A percentile compares a stretch with the other conserved stretches of the same genome.
Evolutionary conservation across 257 asterid species (phyloP).

Genomic region (Solanum gandarillasii): DNA sequence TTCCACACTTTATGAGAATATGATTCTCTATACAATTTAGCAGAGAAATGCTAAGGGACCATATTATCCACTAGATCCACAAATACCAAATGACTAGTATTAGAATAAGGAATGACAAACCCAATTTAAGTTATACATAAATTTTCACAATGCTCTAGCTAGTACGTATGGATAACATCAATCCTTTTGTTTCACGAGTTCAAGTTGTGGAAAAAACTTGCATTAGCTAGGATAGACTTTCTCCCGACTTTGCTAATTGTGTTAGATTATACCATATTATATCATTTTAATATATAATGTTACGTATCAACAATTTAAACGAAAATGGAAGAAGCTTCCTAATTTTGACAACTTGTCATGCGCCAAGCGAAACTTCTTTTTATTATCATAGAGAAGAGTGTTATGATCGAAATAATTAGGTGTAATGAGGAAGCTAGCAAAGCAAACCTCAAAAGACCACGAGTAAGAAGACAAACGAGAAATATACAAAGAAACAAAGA

Average conservation of each 20-base stretch:
- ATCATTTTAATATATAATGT: too few relatives aligned
- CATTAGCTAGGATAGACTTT: neutral
- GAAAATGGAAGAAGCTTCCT: neutral
- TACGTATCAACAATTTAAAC: neutral
- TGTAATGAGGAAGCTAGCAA: too few relatives aligned
- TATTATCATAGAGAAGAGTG: neutral
- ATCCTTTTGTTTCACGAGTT: neutral
- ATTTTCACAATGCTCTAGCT: neutral
- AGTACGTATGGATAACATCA: neutral
- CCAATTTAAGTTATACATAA: neutral
- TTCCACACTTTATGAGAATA: neutral
- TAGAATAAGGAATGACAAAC: neutral
- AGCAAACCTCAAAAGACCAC: too few relatives aligned
- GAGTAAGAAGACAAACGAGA: too few relatives aligned
- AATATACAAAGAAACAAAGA: too few relatives aligned
- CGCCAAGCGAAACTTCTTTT: neutral
- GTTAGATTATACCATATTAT: too few relatives aligned
- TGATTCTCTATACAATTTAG: neutral
- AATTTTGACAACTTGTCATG: neutral
- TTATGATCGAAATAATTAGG: too few relatives aligned
- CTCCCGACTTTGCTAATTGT: neutral
- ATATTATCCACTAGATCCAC: neutral
- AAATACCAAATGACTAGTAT: neutral
- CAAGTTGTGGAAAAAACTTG: neutral
- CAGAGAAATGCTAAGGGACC: neutral